phyloP scores from a whole-genome alignment of 768 basidiomycete species.

The Coprinellus micaceus region DNA sequence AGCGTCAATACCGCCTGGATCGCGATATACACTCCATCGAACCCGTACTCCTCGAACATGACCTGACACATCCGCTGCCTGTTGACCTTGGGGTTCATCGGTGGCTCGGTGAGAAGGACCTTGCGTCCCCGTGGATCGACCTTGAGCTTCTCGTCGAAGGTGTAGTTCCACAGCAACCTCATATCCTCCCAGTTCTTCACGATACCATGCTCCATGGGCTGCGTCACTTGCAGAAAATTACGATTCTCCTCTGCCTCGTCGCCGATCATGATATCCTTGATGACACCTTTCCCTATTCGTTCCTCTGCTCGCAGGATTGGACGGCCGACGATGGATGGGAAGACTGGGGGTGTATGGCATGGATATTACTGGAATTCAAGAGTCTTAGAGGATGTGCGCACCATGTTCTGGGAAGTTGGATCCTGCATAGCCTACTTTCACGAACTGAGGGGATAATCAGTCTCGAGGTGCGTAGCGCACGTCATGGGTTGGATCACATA shows the following conservation, averaged over 20 bases:
- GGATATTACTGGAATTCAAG: not conserved
- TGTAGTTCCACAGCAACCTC: conserved; percentile 97
- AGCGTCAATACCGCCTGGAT: conserved; percentile 98
- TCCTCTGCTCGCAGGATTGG: conserved; percentile 98
- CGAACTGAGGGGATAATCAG: conserved; percentile 46
- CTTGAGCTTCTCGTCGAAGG: conserved; percentile 92
- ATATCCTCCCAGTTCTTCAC: conserved; percentile 99
- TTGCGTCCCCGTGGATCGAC: conserved; percentile 85
- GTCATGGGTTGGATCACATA: conserved; percentile 35
- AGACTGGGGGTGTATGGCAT: conserved; percentile 50
- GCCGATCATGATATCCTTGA: conserved; percentile 98
- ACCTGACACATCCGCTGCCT: conserved; percentile 92
- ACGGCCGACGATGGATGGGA: conserved; percentile 94
- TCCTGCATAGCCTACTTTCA: conserved; percentile 87
- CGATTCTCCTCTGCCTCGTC: conserved; percentile 94
- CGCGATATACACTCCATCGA: conserved; percentile 92
- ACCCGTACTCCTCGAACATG: conserved; percentile 99
- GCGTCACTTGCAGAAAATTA: conserved; percentile 93
- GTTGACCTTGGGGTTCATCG: conserved; percentile 97
- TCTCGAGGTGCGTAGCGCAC: conserved; percentile 4
- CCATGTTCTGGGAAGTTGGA: conserved; percentile 96
- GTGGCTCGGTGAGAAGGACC: conserved; percentile 93
- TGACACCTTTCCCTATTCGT: conserved; percentile 77
- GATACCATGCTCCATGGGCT: conserved; percentile 99
- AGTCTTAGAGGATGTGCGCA: conserved; percentile 27